Base-by-base conservation (phyloP, 331 rosid genomes). In the Malus hybrid region DNA sequence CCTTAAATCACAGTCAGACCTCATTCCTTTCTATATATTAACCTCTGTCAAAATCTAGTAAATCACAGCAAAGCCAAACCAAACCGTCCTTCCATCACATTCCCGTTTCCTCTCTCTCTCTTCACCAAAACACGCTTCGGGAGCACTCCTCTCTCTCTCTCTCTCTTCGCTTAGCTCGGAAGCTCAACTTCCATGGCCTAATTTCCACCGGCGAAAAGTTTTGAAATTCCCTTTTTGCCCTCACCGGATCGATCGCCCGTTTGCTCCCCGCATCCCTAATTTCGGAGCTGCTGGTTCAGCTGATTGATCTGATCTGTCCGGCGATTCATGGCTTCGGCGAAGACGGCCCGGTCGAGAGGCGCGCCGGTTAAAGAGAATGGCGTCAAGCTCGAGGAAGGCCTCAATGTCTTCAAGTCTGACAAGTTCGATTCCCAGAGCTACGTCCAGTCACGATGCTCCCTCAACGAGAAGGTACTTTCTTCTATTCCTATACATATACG, bases 351-450 rank as follows among this genome's bases (percentile, higher is more conserved):
- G 81, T 83, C 96, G 5, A 84, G 95, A 75, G 80, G 82, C 42
- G 57, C 88, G n/a, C 76, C 83, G 75, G 83, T 70, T 5, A 92
- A 90, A 81, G 97, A 95, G 75, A 90, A 84, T 53, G 99, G 92
- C 74, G 73, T 78, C 3, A 90, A 89, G 86, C 90, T 92, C 18
- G 99, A 95, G 74, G 96, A 95, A 70, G 93, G 91, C 33, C 87
- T 95, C 71, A 87, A 70, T 84, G 79, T 87, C 24, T 92, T 95
- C 87, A 92, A 86, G 96, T 82, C 93, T 34, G 97, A 95, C 18
- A 82, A 86, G 82, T 95, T 95, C 66, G 99, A 92, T 19, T 91
- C 97, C 4, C 93, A 90, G 52, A 61, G 75, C 53, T 95, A 85
- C 68, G 89, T 95, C 0, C 96, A 89, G 84, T 81, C 93, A 26